These are phyloP conservation scores for Vigna unguiculata DNA, from an alignment of 306 rosid species.

Conservation along the genomic window DNA sequence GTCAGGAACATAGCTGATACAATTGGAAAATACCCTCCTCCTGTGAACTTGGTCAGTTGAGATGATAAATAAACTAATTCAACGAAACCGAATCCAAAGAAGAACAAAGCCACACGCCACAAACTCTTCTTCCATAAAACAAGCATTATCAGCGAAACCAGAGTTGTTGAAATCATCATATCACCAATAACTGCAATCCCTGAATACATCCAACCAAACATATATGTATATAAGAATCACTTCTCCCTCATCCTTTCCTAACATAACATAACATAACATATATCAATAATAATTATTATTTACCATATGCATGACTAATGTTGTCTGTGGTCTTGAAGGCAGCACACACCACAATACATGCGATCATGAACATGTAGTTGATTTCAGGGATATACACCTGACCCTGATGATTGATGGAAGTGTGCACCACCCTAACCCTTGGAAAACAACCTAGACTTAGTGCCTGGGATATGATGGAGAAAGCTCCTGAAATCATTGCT, in stretches of 20 bases:
- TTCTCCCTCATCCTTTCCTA: neutral
- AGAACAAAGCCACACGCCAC: conserved; percentile 62
- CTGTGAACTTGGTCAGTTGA: conserved; percentile 67
- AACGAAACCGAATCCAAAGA: conserved; percentile 44
- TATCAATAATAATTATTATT: neutral
- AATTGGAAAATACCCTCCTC: conserved; percentile 82
- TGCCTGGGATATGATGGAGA: conserved; percentile 74
- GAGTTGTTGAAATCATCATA: conserved; percentile 66
- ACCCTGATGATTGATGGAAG: conserved; percentile 72
- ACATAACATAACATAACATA: neutral
- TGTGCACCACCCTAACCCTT: conserved; percentile 77
- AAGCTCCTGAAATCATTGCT: conserved; percentile 92
- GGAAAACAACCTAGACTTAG: conserved; percentile 83
- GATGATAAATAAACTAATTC: conserved; percentile 63
- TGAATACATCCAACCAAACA: conserved; percentile 30
- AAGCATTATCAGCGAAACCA: conserved; percentile 71
- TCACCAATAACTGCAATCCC: conserved; percentile 83
- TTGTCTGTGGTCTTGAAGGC: conserved; percentile 77
- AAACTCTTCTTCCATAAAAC: conserved; percentile 79
- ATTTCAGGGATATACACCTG: conserved; percentile 86
- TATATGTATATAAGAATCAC: too few relatives aligned
- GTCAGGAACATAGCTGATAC: conserved; percentile 55
- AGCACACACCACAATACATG: conserved; percentile 64
- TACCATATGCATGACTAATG: conserved; percentile 86
- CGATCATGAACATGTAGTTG: conserved; percentile 77